These are phyloP conservation scores for Ceratocystis cacaofunesta DNA, from an alignment of 2,329 filamentous ascomycete species.

Conservation along the genomic window DNA sequence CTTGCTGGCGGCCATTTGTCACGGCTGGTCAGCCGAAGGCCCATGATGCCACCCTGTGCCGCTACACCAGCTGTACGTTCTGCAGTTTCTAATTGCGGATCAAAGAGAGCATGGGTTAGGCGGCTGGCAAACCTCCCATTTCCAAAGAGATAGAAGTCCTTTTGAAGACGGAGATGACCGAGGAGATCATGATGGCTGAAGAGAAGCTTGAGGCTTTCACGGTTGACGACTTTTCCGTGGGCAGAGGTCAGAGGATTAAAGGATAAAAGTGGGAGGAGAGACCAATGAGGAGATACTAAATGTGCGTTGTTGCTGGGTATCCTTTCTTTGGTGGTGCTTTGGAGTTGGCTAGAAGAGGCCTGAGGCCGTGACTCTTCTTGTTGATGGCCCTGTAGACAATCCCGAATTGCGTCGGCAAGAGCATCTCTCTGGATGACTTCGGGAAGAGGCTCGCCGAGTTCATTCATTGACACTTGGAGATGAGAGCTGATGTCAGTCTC, in stretches of 20 bases:
- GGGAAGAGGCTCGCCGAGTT: slow-evolving; percentile 26
- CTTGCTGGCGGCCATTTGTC: slow-evolving; percentile 86
- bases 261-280: slow-evolving; percentile 52
- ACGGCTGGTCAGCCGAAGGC: slow-evolving; percentile 65
- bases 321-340: slow-evolving; percentile 18
- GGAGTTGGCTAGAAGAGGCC: neutral
- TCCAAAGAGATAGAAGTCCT: slow-evolving; percentile 68
- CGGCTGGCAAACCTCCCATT: slow-evolving; percentile 72
- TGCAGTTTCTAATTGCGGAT: slow-evolving; percentile 64
- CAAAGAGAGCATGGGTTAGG: slow-evolving; percentile 71
- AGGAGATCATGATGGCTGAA: slow-evolving; percentile 60
- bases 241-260: slow-evolving; percentile 58
- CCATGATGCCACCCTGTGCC: slow-evolving; percentile 57
- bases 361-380: neutral
- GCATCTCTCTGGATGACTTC: slow-evolving; percentile 17
- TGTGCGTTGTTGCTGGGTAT: neutral
- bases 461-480: slow-evolving; percentile 36
- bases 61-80: slow-evolving; percentile 49
- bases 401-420: slow-evolving; percentile 19
- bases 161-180: slow-evolving; percentile 58
- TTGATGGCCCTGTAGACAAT: slow-evolving; percentile 20
- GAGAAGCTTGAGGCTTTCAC: slow-evolving; percentile 57
- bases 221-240: slow-evolving; percentile 65
- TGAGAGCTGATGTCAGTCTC: slow-evolving; percentile 32
- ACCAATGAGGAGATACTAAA: slow-evolving; percentile 39